phyloP scores from a whole-genome alignment of 768 basidiomycete species.

The Tulasnella sp. region DNA sequence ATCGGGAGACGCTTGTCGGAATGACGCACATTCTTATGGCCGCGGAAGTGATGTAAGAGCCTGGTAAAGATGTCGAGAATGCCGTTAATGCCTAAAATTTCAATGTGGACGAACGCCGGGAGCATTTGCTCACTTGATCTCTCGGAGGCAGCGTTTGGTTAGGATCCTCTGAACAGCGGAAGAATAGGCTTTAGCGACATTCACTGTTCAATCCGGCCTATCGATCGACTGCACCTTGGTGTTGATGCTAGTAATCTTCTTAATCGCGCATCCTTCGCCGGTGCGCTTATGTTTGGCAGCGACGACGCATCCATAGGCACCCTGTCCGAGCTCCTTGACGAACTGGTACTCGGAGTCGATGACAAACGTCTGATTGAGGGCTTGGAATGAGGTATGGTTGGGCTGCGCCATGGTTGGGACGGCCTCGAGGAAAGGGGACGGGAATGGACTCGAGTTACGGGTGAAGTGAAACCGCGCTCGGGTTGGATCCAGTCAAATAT shows the following conservation, averaged over 20 bases:
- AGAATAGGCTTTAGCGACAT: not conserved
- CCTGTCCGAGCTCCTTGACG: conserved; percentile 96
- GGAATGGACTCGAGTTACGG: not conserved
- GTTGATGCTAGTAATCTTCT: conserved; percentile 72
- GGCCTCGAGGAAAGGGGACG: conserved; percentile 6
- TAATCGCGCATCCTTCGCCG: conserved; percentile 90
- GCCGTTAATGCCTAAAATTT: conserved; percentile 33
- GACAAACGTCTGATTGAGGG: conserved; percentile 83
- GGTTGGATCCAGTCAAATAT: conserved; percentile 2
- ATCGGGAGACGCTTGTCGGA: not conserved
- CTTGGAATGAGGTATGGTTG: conserved; percentile 75
- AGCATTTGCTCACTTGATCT: conserved; percentile 69
- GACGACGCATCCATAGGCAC: conserved; percentile 92
- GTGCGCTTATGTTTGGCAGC: conserved; percentile 80
- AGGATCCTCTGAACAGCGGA: conserved; percentile 70
- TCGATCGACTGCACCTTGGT: conserved; percentile 65
- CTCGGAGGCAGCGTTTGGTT: conserved; percentile 93
- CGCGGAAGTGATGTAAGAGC: conserved; percentile 94
- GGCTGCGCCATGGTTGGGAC: not conserved
- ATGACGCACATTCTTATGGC: conserved; percentile 90
- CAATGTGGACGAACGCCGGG: not conserved
- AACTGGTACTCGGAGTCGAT: conserved; percentile 90
- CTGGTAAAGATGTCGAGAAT: conserved; percentile 47
- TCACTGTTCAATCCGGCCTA: conserved; percentile 36
- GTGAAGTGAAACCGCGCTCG: not conserved